These are phyloP conservation scores for Rhodotorula sp. DNA, from an alignment of 1,284 basidiomycete genomes.

Conservation along the genomic window DNA sequence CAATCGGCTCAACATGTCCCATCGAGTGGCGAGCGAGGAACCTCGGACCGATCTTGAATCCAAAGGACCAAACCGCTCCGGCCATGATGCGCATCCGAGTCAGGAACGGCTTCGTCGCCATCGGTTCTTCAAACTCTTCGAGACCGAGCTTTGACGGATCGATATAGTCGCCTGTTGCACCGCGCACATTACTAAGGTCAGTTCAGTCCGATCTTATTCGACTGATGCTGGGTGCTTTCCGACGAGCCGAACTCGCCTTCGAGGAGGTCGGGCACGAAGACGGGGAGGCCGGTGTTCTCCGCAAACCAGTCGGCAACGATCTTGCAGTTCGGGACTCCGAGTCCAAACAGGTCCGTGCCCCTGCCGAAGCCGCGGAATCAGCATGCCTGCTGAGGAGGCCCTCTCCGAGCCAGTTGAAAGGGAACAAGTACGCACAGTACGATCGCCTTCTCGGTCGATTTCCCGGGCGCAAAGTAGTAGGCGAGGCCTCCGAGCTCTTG, in stretches of 20 bases:
- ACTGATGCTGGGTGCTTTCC: neutral
- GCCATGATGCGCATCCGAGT: neutral
- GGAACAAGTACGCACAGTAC: constrained; percentile 8
- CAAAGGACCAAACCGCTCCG: neutral
- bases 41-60: neutral
- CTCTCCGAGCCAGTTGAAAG: neutral
- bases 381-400: neutral
- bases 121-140: neutral
- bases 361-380: neutral
- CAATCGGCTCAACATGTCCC: neutral
- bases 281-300: neutral
- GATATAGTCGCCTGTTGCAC: constrained; percentile 8
- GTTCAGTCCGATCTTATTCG: neutral
- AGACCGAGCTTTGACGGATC: neutral
- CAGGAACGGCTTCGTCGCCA: neutral
- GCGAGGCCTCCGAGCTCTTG: neutral
- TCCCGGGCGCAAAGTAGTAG: constrained; percentile 12
- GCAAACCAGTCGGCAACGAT: constrained; percentile 23
- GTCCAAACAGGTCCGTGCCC: constrained; percentile 21
- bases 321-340: constrained; percentile 20
- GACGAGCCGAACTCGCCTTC: neutral
- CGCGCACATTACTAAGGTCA: neutral
- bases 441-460: neutral
- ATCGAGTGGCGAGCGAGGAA: constrained; percentile 2
- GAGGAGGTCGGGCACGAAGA: constrained; percentile 20